These are phyloP conservation scores for Tricholoma saponaceum DNA, from an alignment of 768 basidiomycete species.

Conservation along the genomic window DNA sequence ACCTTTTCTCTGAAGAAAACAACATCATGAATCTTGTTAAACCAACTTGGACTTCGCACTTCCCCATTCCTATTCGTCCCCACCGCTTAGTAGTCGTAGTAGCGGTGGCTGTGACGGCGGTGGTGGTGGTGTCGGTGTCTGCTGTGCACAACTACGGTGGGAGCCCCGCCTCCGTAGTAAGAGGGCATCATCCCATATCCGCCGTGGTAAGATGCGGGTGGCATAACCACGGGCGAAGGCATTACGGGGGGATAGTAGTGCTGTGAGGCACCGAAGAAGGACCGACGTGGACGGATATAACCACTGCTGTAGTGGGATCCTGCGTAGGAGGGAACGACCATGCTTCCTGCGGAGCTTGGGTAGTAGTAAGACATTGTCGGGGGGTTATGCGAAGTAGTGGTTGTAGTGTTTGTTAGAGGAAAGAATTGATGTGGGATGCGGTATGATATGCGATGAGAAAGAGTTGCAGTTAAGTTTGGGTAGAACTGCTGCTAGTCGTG, in stretches of 20 bases:
- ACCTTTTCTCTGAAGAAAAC: not conserved
- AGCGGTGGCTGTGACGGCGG: not conserved
- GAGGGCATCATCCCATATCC: not conserved
- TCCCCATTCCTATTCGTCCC: not conserved
- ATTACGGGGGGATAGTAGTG: conserved; percentile 9
- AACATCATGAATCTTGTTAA: not conserved
- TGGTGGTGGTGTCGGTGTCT: not conserved
- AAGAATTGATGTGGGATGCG: not conserved
- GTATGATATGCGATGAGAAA: not conserved
- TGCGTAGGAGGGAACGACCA: conserved; percentile 16
- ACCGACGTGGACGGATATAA: conserved; percentile 1
- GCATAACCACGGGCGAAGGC: conserved; percentile 12
- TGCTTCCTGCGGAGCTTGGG: conserved; percentile 15
- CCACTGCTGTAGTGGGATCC: conserved; percentile 9
- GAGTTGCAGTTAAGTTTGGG: not conserved
- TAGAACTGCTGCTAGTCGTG: conserved; percentile 5
- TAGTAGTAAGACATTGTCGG: conserved; percentile 16
- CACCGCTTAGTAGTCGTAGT: not conserved
- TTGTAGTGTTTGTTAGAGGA: not conserved
- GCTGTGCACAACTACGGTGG: not conserved
- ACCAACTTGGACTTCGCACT: not conserved
- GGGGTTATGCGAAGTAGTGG: not conserved
- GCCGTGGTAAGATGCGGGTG: conserved; percentile 6
- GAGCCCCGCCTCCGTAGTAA: not conserved
- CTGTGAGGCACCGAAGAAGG: conserved; percentile 3